Base-by-base conservation (phyloP, 768 basidiomycete species). In the Chalciporus piperatus region DNA sequence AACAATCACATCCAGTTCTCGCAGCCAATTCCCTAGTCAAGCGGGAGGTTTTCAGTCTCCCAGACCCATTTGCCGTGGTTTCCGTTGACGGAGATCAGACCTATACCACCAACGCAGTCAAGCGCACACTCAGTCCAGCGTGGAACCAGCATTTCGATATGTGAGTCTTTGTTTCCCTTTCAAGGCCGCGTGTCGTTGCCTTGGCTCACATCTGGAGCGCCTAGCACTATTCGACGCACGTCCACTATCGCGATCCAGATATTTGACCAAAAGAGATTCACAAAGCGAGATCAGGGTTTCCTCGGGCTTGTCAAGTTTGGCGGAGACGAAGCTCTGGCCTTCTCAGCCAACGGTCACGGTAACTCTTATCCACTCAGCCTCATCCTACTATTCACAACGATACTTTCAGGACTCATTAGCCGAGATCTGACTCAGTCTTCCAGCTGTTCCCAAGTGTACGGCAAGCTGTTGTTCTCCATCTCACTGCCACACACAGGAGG, bases 211-310 rank as follows among this genome's bases (percentile, higher is more conserved):
- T 3, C 45, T 35, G 33, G 23, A 39, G 0, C 47, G 20, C 30
- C 4, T 57, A 90, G 90, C 57, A 77, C 76, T 55, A 81, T 93
- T 57, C 85, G 81, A 41, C 84, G 81, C 54, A 83, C 83, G 25
- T 92, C 91, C 32, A 76, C 82, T 59, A 78, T 95, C 62, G 77
- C 80, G 22, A 88, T 95, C 41, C 91, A 95, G 72, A 82, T 96
- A 52, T 93, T 94, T 64, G 93, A 96, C 76, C 85, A 92, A 70
- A 80, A 83, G 64, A 92, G 89, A 69, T 93, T 90, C 73, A 92
- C 80, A 73, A 84, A 84, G 68, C 82, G 85, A 60, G 92, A 94
- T 66, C 92, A 94, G 74, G 92, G 82, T 10, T 85, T 83, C 57
- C 72, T 84, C 37, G 84, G 80, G 42, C 72, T 84, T 13, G 73